Conservation (phyloP, 768 basidiomycete genomes). For the Lactarius evosmus region DNA sequence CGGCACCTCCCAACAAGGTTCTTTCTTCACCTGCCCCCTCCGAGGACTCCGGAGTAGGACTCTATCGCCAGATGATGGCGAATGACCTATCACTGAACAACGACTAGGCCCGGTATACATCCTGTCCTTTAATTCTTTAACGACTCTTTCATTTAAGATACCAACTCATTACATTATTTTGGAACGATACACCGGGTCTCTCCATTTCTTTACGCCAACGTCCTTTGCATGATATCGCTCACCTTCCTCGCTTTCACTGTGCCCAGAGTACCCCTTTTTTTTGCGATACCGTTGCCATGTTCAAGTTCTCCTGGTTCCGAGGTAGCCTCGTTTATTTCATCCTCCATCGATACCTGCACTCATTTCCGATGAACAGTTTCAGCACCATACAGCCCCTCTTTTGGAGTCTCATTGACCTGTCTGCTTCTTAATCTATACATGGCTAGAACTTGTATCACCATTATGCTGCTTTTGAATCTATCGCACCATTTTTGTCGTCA, state of each 20-base stretch:
- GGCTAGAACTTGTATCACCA: constrained; percentile 37
- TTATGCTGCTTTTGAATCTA: constrained; percentile 29
- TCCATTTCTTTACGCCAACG: constrained; percentile 31
- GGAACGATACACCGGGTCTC: constrained; percentile 28
- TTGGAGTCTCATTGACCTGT: constrained; percentile 29
- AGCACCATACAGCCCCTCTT: constrained; percentile 25
- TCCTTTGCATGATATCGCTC: constrained; percentile 24
- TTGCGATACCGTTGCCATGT: constrained; percentile 29
- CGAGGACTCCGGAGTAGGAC: constrained; percentile 79
- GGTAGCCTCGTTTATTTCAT: constrained; percentile 12
- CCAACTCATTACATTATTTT: constrained; percentile 28
- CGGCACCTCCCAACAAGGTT: constrained; percentile 41
- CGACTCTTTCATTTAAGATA: constrained; percentile 18
- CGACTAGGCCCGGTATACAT: constrained; percentile 22
- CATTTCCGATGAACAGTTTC: constrained; percentile 25
- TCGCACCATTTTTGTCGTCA: constrained; percentile 18
- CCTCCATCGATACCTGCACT: constrained; percentile 24
- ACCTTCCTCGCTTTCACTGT: constrained; percentile 19
- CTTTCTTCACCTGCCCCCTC: constrained; percentile 71
- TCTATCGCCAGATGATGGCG: constrained; percentile 79
- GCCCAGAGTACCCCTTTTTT: constrained; percentile 23
- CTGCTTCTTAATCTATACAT: constrained; percentile 31
- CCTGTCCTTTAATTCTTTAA: constrained; percentile 30
- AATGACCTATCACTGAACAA: constrained; percentile 65
- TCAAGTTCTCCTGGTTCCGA: constrained; percentile 17